Base-by-base conservation (phyloP, 1,284 basidiomycete species). In the Fomitopsis betulina region DNA sequence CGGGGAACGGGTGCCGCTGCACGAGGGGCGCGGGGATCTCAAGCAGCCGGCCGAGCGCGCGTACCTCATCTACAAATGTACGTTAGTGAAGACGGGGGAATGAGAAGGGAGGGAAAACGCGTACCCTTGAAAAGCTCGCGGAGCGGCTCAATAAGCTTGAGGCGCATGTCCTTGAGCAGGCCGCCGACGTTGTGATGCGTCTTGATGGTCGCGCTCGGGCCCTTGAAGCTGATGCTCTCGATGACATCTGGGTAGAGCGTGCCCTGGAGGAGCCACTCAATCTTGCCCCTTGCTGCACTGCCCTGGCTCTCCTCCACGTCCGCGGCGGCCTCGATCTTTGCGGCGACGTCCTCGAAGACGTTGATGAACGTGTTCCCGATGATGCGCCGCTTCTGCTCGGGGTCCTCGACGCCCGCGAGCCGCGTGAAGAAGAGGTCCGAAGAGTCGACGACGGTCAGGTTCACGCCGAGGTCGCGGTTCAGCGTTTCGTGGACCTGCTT, bases 341-440 rank as follows among this genome's bases (percentile, higher is more conserved):
- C 80, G 1, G 96, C 97, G 73, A 99, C 92, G 25, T 81, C 87
- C 74, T 99, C 96, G 66, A 99, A 99, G 7, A 99, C 89, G 72
- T 98, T 89, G 76, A 99, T 98, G 71, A 99, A 99, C 0, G 96
- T 98, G 79, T 98, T 98, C 21, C 97, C 97, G 68, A 99, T 99
- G 65, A 99, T 96, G 78, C 96, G 98, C 62, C 97, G 88, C 77
- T 99, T 99, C 74, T 89, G 81, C 74, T 99, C 97, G 0, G 97
- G 97, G 72, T 99, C 97, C 70, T 97, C 93, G 51, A 99, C 80
- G 32, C 91, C 94, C 62, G 89, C 85, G 37, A 99, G 85, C 43
- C 91, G 87, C n/a, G 82, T 81, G 49, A 99, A 83, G 81, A 99
- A 99, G 47, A 93, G 84, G 51, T 94, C 92, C 1, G 96, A 97